A percentile compares a stretch with the other conserved stretches of the same genome.
Evolutionary conservation across 1,284 basidiomycete species (phyloP).

Genomic region (Ustilago lituana): DNA sequence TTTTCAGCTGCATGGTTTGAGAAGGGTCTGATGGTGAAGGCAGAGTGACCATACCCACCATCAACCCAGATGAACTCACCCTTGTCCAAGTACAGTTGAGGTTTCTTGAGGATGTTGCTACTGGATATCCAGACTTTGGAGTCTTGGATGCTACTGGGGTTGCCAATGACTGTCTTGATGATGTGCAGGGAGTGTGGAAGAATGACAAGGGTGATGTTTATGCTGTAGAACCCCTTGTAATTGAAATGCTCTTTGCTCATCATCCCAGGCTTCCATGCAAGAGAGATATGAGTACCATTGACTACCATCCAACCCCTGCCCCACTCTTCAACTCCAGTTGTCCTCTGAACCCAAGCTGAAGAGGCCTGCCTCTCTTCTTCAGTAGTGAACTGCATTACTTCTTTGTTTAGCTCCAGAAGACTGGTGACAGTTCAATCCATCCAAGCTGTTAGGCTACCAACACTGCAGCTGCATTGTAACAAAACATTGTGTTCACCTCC

Average conservation of each 20-base stretch:
- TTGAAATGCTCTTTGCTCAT: neutral
- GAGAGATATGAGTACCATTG: neutral
- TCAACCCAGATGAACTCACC: conserved; percentile 13
- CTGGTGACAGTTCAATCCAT: no score
- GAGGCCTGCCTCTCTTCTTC: no score
- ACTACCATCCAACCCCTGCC: neutral
- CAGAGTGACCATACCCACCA: conserved; percentile 5
- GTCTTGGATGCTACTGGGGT: conserved; percentile 2
- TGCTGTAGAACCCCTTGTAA: conserved; percentile 2
- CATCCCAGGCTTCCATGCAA: neutral
- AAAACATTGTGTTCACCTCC: no score
- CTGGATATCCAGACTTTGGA: conserved; percentile 3
- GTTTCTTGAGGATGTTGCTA: conserved; percentile 13
- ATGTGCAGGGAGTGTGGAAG: conserved; percentile 8
- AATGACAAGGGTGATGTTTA: conserved; percentile 2
- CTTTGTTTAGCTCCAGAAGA: no score
- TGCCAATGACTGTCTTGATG: conserved; percentile 6
- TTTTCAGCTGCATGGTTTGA: conserved; percentile 2
- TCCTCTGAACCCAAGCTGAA: neutral
- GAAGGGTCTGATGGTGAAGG: conserved; percentile 6
- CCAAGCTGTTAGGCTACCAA: no score
- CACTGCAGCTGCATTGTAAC: no score
- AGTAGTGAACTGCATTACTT: no score
- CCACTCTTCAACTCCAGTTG: neutral
- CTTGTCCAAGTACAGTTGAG: conserved; percentile 5